A percentile compares a stretch with the other conserved stretches of the same genome.
Evolutionary conservation across 2,329 filamentous ascomycete species (phyloP).

Genomic region (Claviceps paspali): DNA sequence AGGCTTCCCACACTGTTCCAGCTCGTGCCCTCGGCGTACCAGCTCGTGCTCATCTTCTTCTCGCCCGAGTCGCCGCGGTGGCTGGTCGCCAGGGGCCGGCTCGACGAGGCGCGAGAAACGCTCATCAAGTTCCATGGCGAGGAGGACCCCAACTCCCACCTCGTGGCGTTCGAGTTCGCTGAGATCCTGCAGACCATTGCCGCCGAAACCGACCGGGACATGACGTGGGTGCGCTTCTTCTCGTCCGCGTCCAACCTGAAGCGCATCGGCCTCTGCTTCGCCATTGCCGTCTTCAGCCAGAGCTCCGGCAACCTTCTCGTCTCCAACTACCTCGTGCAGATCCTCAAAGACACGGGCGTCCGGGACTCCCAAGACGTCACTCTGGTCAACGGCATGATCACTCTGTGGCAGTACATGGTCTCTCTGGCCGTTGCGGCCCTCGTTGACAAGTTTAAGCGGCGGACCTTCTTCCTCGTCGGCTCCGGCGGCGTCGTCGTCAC

Average conservation of each 20-base stretch:
- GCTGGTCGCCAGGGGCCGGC: conserved; percentile 35
- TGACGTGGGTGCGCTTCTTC: conserved; percentile 27
- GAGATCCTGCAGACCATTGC: conserved; percentile 34
- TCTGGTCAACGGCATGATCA: conserved; percentile 26
- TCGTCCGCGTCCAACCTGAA: conserved; percentile 23
- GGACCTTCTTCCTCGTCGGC: conserved; percentile 23
- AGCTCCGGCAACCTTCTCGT: conserved; percentile 26
- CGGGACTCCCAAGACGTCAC: conserved; percentile 22
- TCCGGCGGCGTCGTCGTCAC: conserved; percentile 23
- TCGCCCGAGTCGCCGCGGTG: conserved; percentile 47
- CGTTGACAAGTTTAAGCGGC: conserved; percentile 21
- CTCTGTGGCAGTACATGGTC: conserved; percentile 27
- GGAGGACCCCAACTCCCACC: conserved; percentile 24
- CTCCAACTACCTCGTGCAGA: conserved; percentile 25
- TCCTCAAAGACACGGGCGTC: conserved; percentile 24
- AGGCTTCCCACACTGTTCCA: conserved; percentile 38
- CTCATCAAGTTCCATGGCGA: conserved; percentile 38
- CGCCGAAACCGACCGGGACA: conserved; percentile 16
- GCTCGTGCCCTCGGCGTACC: conserved; percentile 25
- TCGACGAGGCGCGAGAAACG: conserved; percentile 33
- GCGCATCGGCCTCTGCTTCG: conserved; percentile 24
- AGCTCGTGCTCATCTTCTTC: conserved; percentile 30
- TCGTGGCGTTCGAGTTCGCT: conserved; percentile 31
- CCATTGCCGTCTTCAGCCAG: conserved; percentile 24
- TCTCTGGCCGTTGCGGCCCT: conserved; percentile 21